phyloP scores from a whole-genome alignment of 345 rosid genomes.

The Pistacia atlantica region DNA sequence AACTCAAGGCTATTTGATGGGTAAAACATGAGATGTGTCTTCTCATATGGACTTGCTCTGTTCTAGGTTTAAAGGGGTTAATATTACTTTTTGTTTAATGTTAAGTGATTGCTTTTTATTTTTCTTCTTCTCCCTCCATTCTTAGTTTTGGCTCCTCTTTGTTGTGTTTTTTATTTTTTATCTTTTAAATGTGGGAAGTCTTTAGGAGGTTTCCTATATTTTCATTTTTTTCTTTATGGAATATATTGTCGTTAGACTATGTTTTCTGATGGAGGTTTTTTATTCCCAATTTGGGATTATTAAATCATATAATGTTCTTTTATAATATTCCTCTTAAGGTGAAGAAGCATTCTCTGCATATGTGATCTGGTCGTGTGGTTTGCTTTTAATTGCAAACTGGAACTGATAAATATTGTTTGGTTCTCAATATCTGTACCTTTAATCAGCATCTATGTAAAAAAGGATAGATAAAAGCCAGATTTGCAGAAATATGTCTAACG shows the following conservation, averaged over 20 bases:
- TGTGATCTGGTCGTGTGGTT: neutral
- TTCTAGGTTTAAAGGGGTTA: neutral
- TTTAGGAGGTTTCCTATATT: neutral
- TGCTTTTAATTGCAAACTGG: slow-evolving; percentile 6
- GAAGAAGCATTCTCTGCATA: neutral
- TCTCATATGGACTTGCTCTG: neutral
- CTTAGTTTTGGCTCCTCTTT: neutral
- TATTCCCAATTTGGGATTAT: neutral
- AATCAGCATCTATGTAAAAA: neutral
- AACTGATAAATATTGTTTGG: neutral
- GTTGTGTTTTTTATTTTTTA: no score
- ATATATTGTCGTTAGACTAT: neutral
- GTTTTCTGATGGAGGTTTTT: slow-evolving; percentile 2
- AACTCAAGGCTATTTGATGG: neutral
- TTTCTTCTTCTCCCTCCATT: neutral
- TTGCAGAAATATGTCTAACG: neutral
- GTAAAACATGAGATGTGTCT: slow-evolving; percentile 1
- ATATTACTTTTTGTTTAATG: neutral
- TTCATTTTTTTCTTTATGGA: neutral
- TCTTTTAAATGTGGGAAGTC: neutral
- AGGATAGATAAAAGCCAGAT: neutral
- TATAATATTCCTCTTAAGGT: neutral
- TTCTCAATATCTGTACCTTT: neutral
- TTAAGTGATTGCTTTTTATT: neutral
- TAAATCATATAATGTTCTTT: neutral